phyloP scores from a whole-genome alignment of 495 filamentous ascomycete species.

The Lasiosphaeria ovina region DNA sequence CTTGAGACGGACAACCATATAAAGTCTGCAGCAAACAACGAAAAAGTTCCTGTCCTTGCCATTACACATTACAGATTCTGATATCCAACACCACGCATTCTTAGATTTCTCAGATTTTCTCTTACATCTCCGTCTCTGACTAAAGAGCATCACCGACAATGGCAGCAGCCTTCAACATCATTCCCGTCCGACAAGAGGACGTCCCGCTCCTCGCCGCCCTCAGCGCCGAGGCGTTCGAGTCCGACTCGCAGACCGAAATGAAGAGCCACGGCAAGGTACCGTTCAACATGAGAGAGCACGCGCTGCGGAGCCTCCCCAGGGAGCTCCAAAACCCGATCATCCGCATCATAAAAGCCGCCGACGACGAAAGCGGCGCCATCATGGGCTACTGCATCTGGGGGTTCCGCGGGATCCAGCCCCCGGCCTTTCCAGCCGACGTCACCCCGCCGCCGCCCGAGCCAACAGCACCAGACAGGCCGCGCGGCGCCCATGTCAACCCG shows the following conservation, averaged over 20 bases:
- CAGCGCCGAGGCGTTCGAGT: slow-evolving; percentile 7
- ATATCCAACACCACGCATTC: too few species aligned
- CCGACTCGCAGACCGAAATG: slow-evolving; percentile 13
- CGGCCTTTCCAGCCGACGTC: neutral
- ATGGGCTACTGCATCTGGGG: slow-evolving; percentile 15
- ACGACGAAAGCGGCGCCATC: slow-evolving; percentile 8
- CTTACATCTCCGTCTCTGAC: too few species aligned
- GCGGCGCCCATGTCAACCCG: too few species aligned
- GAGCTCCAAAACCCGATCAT: neutral
- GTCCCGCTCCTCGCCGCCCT: slow-evolving; percentile 8
- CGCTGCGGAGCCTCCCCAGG: neutral
- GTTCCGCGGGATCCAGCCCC: slow-evolving; percentile 11
- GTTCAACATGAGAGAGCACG: slow-evolving; percentile 12
- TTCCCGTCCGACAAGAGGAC: slow-evolving; percentile 1
- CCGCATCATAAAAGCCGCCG: slow-evolving; percentile 11
- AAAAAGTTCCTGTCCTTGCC: too few species aligned
- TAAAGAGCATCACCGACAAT: neutral
- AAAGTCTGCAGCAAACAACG: too few species aligned
- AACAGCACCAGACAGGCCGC: neutral
- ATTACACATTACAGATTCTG: too few species aligned
- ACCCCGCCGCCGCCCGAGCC: neutral
- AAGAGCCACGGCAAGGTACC: slow-evolving; percentile 9
- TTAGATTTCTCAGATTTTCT: too few species aligned
- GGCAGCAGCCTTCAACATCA: neutral
- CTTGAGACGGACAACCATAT: too few species aligned